Conservation (phyloP, 371 early-diverging fungal species). For the Zychaea mexicana region DNA sequence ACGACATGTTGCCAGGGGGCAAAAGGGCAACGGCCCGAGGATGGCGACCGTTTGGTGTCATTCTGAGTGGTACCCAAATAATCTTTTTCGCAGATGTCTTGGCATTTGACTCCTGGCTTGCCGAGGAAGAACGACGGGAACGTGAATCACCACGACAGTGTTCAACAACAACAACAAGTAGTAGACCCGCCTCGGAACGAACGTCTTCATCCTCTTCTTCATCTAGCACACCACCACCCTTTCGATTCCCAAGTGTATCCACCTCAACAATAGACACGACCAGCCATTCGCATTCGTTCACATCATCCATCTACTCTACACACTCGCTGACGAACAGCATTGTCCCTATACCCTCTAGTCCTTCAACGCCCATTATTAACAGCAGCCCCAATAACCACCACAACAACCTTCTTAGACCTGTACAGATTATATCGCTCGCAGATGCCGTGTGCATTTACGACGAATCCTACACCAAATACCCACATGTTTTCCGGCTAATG, state of each 20-base stretch:
- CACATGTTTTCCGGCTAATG: conserved; percentile 75
- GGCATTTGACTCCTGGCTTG: conserved; percentile 46
- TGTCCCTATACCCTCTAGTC: neutral
- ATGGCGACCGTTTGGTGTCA: conserved; percentile 77
- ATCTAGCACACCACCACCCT: conserved; percentile 8
- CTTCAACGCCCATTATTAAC: neutral
- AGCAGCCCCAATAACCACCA: neutral
- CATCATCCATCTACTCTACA: conserved; percentile 1
- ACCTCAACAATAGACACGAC: neutral
- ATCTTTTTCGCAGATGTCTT: conserved; percentile 68
- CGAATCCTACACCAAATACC: conserved; percentile 70
- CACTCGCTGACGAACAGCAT: neutral
- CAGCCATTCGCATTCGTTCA: neutral
- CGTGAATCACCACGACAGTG: neutral
- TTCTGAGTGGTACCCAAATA: conserved; percentile 77
- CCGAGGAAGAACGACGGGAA: conserved; percentile 20
- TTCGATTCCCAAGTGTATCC: conserved; percentile 4
- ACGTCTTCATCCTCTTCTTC: conserved; percentile 1
- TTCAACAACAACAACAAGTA: neutral
- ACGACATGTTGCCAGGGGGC: conserved; percentile 69
- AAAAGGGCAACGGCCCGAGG: conserved; percentile 68
- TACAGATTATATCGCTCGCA: conserved; percentile 65
- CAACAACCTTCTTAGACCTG: conserved; percentile 24
- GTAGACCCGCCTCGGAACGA: neutral
- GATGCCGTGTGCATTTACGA: conserved; percentile 76